Evolutionary conservation across 75 land plant species (phyloP).

Genomic region (Cupressus sempervirens): DNA sequence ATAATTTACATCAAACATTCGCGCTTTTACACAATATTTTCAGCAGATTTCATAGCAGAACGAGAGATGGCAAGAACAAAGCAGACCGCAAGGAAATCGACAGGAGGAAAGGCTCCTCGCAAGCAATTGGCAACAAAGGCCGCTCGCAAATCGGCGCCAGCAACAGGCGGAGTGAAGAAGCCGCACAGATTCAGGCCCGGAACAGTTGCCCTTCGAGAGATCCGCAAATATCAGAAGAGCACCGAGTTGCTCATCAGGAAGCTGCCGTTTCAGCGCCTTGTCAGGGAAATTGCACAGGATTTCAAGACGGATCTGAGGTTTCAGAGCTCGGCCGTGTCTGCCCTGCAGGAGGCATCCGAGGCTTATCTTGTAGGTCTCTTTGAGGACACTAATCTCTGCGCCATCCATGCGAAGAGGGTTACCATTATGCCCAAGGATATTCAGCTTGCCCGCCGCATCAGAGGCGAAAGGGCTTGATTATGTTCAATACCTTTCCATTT

Average conservation of each 20-base stretch:
- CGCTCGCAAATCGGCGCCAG: conserved; percentile 15
- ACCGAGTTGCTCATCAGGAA: conserved; percentile 28
- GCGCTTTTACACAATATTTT: neutral
- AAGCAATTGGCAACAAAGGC: conserved; percentile 16
- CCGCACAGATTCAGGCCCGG: conserved; percentile 36
- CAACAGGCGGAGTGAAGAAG: conserved; percentile 18
- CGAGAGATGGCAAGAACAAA: neutral
- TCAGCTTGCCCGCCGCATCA: neutral
- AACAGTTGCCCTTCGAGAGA: conserved; percentile 35
- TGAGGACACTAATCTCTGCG: neutral
- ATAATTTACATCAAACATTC: too few relatives aligned
- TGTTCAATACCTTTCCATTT: too few relatives aligned
- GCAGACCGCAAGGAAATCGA: neutral
- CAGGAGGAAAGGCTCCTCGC: neutral
- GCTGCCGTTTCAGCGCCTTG: conserved; percentile 37
- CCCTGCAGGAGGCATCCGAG: neutral
- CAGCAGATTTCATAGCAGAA: neutral
- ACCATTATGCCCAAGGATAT: neutral
- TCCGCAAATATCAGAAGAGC: conserved; percentile 37
- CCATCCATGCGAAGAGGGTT: neutral
- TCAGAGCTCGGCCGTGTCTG: neutral
- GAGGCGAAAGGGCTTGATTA: neutral
- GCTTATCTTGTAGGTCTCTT: neutral
- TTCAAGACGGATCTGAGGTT: conserved; percentile 14
- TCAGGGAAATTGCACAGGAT: conserved; percentile 19